Conservation (phyloP, 352 stramenopile genomes). For the Globisporangium cystogenes region DNA sequence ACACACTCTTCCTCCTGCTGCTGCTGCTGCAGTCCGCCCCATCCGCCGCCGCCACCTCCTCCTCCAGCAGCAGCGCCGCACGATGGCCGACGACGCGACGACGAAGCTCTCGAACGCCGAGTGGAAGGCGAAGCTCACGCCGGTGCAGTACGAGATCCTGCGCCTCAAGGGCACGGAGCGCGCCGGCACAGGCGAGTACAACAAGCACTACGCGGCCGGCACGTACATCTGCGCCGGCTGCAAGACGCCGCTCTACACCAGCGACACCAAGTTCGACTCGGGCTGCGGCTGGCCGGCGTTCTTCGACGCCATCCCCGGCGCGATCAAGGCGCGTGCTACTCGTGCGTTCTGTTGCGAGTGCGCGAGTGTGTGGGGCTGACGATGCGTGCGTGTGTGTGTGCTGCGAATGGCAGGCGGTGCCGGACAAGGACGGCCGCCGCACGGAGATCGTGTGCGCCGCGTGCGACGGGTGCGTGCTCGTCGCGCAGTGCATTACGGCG, state of each 20-base stretch:
- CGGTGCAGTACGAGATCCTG: slow-evolving; percentile 82
- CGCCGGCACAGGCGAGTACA: slow-evolving; percentile 84
- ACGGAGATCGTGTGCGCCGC: slow-evolving; percentile 88
- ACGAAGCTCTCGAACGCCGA: slow-evolving; percentile 58
- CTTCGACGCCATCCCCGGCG: slow-evolving; percentile 85
- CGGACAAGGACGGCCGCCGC: slow-evolving; percentile 63
- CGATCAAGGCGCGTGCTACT: slow-evolving; percentile 76
- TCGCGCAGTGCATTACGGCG: too few relatives aligned
- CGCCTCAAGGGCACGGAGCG: slow-evolving; percentile 89
- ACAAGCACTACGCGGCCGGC: slow-evolving; percentile 82
- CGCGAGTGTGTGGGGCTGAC: neutral
- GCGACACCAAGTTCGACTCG: slow-evolving; percentile 88
- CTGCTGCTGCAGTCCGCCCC: too few relatives aligned
- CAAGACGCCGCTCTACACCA: slow-evolving; percentile 85
- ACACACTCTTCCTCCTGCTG: neutral
- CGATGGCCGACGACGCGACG: slow-evolving; percentile 36
- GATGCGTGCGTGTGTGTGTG: neutral
- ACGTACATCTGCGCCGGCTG: slow-evolving; percentile 87
- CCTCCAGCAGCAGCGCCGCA: slow-evolving; percentile 9
- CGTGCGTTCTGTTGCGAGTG: too few relatives aligned
- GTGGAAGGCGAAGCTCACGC: slow-evolving; percentile 77
- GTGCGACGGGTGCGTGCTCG: slow-evolving; percentile 61
- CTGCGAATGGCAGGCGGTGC: slow-evolving; percentile 51
- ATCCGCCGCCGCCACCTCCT: neutral
- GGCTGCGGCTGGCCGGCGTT: slow-evolving; percentile 90